These are phyloP conservation scores for Diaporthe amygdali DNA, from an alignment of 2,329 filamentous ascomycete species.

Conservation along the genomic window DNA sequence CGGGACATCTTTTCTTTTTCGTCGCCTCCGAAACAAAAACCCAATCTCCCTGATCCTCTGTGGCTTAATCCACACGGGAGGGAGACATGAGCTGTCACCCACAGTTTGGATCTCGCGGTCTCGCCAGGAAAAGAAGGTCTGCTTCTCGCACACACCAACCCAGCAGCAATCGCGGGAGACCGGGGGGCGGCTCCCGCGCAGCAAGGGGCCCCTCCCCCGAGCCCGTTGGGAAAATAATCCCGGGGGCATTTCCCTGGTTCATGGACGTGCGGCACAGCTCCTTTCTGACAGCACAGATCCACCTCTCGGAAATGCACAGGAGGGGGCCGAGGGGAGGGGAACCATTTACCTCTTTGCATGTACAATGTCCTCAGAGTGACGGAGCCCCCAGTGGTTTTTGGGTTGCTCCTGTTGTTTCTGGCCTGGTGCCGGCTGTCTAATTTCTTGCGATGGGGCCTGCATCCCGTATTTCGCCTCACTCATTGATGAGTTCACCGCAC, in stretches of 20 bases:
- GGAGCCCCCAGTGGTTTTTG: background rate
- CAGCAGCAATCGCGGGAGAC: background rate
- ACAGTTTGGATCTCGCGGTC: background rate
- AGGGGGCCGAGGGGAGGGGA: background rate
- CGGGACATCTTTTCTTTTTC: background rate
- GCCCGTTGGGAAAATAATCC: background rate
- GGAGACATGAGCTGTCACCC: background rate
- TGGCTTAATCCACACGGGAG: background rate
- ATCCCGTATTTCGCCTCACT: background rate
- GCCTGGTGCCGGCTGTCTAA: background rate
- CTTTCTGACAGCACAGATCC: background rate
- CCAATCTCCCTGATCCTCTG: background rate
- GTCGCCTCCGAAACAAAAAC: background rate
- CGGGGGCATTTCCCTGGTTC: background rate
- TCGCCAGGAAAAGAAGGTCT: background rate
- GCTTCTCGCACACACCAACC: background rate
- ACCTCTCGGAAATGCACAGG: constrained; percentile 13
- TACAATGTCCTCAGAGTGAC: background rate
- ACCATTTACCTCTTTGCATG: background rate
- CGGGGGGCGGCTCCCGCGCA: background rate
- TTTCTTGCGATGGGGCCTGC: background rate
- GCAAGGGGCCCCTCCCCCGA: background rate
- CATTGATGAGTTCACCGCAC: background rate
- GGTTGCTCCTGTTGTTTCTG: no score
- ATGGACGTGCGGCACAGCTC: background rate